A percentile compares a stretch with the other conserved stretches of the same genome.
Evolutionary conservation across 148 eudicot genomes (phyloP).

Genomic region (Gaultheria prostrata): DNA sequence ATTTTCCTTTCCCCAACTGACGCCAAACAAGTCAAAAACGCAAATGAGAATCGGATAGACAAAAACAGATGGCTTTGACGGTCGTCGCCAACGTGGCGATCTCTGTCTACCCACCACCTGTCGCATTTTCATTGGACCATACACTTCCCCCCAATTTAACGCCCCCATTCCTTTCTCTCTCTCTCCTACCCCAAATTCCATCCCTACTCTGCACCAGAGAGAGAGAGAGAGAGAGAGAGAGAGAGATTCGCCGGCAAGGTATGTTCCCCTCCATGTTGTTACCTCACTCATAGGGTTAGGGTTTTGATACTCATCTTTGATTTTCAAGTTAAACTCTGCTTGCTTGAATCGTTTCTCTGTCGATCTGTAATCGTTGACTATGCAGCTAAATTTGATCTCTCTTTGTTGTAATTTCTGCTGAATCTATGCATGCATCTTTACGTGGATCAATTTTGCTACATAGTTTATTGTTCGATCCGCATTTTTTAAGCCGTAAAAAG

Average conservation of each 20-base stretch:
- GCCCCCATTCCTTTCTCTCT: not conserved
- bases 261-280: not conserved
- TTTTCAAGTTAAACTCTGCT: not conserved
- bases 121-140: constrained; percentile 10
- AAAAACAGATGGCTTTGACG: constrained; percentile 9
- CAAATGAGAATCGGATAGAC: not conserved
- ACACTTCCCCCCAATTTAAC: not conserved
- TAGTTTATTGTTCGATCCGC: not conserved
- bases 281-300: not conserved
- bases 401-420: not conserved
- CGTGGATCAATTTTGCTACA: not conserved
- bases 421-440: not conserved
- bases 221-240: not conserved
- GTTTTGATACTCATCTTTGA: not conserved
- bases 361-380: not conserved
- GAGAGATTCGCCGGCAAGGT: not conserved
- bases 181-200: not conserved
- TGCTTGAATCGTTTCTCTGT: not conserved
- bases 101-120: constrained; percentile 9
- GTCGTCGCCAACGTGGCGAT: constrained; percentile 18
- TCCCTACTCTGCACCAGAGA: not conserved
- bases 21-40: too few species aligned
- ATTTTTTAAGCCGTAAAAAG: not conserved
- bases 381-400: not conserved
- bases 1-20: too few species aligned